Evolutionary conservation across 2,329 filamentous ascomycete genomes (phyloP).

Genomic region (Leptographium wingfieldii): DNA sequence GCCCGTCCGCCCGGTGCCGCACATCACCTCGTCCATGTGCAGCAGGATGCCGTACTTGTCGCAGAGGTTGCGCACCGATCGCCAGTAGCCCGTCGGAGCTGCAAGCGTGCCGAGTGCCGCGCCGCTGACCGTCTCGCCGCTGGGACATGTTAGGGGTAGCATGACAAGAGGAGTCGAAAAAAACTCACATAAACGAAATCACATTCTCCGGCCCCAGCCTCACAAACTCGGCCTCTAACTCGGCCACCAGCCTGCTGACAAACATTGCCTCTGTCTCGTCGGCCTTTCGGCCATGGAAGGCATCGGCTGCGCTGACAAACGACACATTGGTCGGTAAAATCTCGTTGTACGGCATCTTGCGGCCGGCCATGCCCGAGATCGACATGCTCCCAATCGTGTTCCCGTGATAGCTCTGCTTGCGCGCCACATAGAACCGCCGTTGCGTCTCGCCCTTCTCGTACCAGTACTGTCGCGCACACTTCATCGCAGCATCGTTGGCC

Average conservation of each 20-base stretch:
- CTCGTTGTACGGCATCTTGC: conserved; percentile 44
- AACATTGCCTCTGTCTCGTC: conserved; percentile 43
- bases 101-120: conserved; percentile 59
- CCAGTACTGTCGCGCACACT: conserved; percentile 55
- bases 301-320: conserved; percentile 52
- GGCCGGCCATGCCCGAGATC: conserved; percentile 44
- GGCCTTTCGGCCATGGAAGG: conserved; percentile 35
- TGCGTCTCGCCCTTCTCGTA: conserved; percentile 39
- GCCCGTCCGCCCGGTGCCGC: conserved; percentile 47
- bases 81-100: conserved; percentile 54
- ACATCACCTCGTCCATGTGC: conserved; percentile 73
- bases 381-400: conserved; percentile 51
- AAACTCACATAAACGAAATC: conserved; percentile 41
- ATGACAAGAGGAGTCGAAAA: not conserved
- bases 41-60: conserved; percentile 58
- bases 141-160: too few species aligned
- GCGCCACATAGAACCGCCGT: conserved; percentile 49
- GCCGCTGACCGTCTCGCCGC: conserved; percentile 31
- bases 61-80: conserved; percentile 55
- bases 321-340: conserved; percentile 39
- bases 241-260: conserved; percentile 41
- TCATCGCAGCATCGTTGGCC: conserved; percentile 56
- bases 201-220: conserved; percentile 49
- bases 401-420: conserved; percentile 57
- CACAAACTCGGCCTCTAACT: conserved; percentile 51